Evolutionary conservation across 2,329 filamentous ascomycete genomes (phyloP), one percentile per base, ranked within the genome.

Genomic region (Fusarium secorum): DNA sequence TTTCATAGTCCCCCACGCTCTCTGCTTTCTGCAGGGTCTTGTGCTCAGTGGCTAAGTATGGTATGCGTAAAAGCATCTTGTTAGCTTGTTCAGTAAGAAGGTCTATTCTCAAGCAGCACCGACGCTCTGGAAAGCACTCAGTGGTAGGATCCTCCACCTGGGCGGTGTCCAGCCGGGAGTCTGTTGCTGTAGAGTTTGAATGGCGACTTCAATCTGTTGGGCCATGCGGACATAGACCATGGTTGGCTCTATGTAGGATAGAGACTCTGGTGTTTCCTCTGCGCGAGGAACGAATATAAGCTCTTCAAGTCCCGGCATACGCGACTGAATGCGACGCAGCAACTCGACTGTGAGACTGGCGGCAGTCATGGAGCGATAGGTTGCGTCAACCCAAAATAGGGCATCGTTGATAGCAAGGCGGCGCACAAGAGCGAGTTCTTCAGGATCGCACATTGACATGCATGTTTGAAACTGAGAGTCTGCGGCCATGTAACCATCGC

Each of bases 331-430:
- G 58, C 81, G 78, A 24, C 75, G 76, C 42, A 86, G 69, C 39
- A 84, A 73, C 56, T 83, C 82, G 45, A 80, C 76, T 1, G 81
- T 82, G 20, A 83, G 73, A 32, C 77, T 79, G 36, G 81, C 79
- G 3, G 83, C 81, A n/a, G 78, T 78, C 74, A 80, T 80, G 44
- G 79, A 81, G 66, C 76, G 77, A 71, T 81, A 82, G 18, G 70
- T 74, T 53, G 68, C 67, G 53, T 78, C 78, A 28, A 79, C 73
- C 79, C 79, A 81, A 65, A 85, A 82, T 24, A 86, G 75, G 7
- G 78, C 78, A 64, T 85, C 84, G 71, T 81, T 84, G 58, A 87
- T 77, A 36, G 85, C 85, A 26, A 86, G 72, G 15, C 81, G 79
- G 36, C 79, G 79, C 22, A 86, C 80, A 15, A 71, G 60, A 13